These are phyloP conservation scores for Gossypium mustelinum DNA, from an alignment of 345 rosid species.

Conservation along the genomic window DNA sequence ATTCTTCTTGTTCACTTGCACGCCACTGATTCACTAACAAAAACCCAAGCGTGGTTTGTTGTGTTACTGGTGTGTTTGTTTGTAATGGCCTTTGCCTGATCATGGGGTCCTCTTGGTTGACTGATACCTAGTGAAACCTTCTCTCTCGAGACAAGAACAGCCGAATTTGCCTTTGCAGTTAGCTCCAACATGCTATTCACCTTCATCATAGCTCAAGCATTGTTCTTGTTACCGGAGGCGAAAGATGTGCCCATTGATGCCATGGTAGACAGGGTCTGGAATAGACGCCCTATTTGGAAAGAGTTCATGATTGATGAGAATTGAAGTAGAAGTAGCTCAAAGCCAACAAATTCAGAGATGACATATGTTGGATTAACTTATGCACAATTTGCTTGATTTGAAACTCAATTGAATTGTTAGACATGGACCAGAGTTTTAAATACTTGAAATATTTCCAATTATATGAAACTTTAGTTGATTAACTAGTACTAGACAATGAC, in stretches of 20 bases:
- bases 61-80: neutral
- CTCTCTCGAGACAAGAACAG: neutral
- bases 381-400: neutral
- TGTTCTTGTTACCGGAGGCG: slow-evolving; percentile 53
- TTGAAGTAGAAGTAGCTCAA: neutral
- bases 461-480: neutral
- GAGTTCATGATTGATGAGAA: slow-evolving; percentile 25
- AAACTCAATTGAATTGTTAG: neutral
- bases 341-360: slow-evolving; percentile 12
- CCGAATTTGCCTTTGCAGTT: no score
- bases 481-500: neutral
- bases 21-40: neutral
- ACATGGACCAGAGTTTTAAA: neutral
- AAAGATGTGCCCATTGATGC: slow-evolving; percentile 50
- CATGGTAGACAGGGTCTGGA: slow-evolving; percentile 51
- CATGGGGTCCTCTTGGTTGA: neutral
- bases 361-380: neutral
- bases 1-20: neutral
- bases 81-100: neutral
- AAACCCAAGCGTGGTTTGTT: neutral
- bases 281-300: slow-evolving; percentile 35
- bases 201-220: slow-evolving; percentile 64
- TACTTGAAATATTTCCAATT: neutral
- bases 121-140: neutral
- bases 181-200: slow-evolving; percentile 65